Conservation (phyloP, 768 basidiomycete species). For the Trametopsis cervina region DNA sequence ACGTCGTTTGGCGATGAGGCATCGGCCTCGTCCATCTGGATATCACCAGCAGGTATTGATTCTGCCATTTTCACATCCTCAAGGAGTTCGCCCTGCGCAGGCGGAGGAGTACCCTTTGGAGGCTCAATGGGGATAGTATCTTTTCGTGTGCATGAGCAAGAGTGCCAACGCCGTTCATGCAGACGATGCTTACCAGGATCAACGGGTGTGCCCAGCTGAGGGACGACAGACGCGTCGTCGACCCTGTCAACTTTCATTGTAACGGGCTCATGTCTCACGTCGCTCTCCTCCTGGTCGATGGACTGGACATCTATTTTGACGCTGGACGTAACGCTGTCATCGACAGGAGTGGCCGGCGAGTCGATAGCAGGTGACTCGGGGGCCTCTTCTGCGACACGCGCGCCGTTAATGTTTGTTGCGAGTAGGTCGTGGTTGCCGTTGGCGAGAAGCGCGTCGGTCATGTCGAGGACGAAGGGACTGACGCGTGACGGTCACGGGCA, state of each 20-base stretch:
- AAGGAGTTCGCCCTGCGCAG: constrained; percentile 36
- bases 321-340: constrained; percentile 39
- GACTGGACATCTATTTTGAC: constrained; percentile 60
- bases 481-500: constrained; percentile 71
- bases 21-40: constrained; percentile 13
- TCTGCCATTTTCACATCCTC: constrained; percentile 59
- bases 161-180: constrained; percentile 7
- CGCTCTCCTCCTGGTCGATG: constrained; percentile 52
- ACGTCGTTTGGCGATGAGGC: constrained; percentile 14
- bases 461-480: constrained; percentile 29
- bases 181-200: constrained; percentile 41
- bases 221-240: constrained; percentile 37
- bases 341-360: constrained; percentile 58
- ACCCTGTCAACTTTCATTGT: constrained; percentile 38
- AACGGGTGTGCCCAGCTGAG: constrained; percentile 35
- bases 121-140: constrained; percentile 38
- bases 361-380: constrained; percentile 35
- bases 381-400: constrained; percentile 8
- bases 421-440: constrained; percentile 25
- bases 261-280: constrained; percentile 57
- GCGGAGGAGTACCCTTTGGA: constrained; percentile 39
- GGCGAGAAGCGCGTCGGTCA: constrained; percentile 46
- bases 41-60: constrained; percentile 17
- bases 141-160: constrained; percentile 17
- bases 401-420: constrained; percentile 14